Evolutionary conservation across 2,329 filamentous ascomycete genomes (phyloP).

Genomic region (Fusarium sororula): DNA sequence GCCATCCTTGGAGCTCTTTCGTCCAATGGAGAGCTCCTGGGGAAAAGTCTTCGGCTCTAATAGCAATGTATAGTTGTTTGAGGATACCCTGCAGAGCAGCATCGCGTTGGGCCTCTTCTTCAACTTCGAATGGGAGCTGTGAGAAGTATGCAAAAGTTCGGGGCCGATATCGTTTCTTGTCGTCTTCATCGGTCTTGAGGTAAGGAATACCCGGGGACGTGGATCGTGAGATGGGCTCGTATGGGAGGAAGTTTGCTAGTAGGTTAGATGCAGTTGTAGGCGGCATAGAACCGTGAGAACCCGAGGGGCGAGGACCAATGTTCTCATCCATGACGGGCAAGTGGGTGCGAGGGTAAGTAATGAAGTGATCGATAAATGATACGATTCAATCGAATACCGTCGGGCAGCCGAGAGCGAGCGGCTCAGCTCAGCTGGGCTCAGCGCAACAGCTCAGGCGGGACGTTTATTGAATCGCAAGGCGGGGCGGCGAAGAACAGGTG

Average conservation of each 20-base stretch:
- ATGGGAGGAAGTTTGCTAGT: conserved; percentile 53
- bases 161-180: conserved; percentile 77
- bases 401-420: conserved; percentile 25
- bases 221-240: conserved; percentile 81
- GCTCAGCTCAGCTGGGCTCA: conserved; percentile 33
- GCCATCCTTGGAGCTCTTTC: conserved; percentile 92
- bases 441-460: conserved; percentile 28
- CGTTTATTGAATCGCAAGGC: conserved; percentile 30
- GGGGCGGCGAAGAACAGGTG: conserved; percentile 13
- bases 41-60: conserved; percentile 92
- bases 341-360: not conserved
- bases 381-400: conserved; percentile 18
- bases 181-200: conserved; percentile 58
- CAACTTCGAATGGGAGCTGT: conserved; percentile 88
- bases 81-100: conserved; percentile 85
- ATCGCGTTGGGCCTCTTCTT: conserved; percentile 81
- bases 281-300: conserved; percentile 44
- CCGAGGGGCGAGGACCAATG: conserved; percentile 47
- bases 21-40: conserved; percentile 97
- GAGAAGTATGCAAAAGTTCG: conserved; percentile 94
- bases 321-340: conserved; percentile 51
- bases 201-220: conserved; percentile 80
- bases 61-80: conserved; percentile 90
- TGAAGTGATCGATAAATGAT: not conserved
- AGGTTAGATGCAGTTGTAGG: conserved; percentile 47